Percentiles rank a stretch among this genome's conserved stretches.
Conservation (phyloP, 2,329 filamentous ascomycete genomes). For the Phialocephala sp. region DNA sequence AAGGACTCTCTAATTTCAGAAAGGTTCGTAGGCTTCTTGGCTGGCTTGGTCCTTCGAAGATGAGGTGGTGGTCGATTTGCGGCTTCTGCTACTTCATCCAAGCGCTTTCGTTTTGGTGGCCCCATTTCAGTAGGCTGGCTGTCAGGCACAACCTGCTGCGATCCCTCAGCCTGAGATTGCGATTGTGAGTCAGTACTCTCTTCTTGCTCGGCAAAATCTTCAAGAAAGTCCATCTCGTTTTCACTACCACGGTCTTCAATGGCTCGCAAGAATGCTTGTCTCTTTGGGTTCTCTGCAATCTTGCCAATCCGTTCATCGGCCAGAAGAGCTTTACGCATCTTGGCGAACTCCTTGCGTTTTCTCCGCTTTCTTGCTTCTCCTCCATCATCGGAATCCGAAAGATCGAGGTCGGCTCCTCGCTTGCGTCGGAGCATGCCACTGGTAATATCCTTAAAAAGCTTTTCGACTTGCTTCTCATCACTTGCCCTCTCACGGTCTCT, state of each 20-base stretch:
- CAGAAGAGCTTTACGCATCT: conserved; percentile 88
- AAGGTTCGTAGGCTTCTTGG: conserved; percentile 73
- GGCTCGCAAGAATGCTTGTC: conserved; percentile 85
- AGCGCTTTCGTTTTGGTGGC: conserved; percentile 49
- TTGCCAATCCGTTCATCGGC: conserved; percentile 89
- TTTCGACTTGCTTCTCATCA: conserved; percentile 88
- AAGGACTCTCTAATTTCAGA: conserved; percentile 84
- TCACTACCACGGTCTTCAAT: conserved; percentile 83
- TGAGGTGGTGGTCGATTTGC: conserved; percentile 62
- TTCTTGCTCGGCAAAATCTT: conserved; percentile 54
- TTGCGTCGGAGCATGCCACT: conserved; percentile 87
- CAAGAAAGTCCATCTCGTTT: conserved; percentile 78
- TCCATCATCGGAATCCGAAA: conserved; percentile 91
- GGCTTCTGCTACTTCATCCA: conserved; percentile 48
- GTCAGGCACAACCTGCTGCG: conserved; percentile 49
- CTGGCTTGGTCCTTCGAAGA: conserved; percentile 63
- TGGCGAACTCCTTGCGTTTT: conserved; percentile 87
- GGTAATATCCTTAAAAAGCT: conserved; percentile 91
- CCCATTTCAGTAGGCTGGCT: conserved; percentile 52
- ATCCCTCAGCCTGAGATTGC: conserved; percentile 44
- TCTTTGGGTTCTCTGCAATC: conserved; percentile 87
- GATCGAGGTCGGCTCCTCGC: conserved; percentile 78
- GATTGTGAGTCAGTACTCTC: conserved; percentile 47
- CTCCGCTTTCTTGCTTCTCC: conserved; percentile 76
- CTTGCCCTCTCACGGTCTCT: conserved; percentile 79